These are phyloP conservation scores for Aaosphaeria pasadenensis DNA, from an alignment of 2,329 filamentous ascomycete species.

Conservation along the genomic window DNA sequence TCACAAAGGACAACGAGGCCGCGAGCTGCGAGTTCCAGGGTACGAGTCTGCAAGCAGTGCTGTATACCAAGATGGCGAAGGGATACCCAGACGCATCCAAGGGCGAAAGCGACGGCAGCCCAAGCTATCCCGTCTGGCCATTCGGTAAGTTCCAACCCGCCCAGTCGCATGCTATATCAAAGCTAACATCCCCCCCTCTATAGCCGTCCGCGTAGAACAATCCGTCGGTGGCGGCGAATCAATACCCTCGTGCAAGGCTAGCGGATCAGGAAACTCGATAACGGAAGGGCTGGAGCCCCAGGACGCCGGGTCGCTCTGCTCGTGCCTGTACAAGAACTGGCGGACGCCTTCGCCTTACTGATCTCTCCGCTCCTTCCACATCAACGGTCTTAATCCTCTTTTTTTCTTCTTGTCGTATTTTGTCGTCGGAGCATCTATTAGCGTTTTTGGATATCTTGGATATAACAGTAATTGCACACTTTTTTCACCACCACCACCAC, in stretches of 20 bases:
- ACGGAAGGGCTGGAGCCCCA: conserved; percentile 33
- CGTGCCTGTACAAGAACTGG: conserved; percentile 48
- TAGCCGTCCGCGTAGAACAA: conserved; percentile 55
- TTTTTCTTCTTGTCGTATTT: too few species aligned
- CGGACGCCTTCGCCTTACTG: conserved; percentile 6
- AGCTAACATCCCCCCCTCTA: too few species aligned
- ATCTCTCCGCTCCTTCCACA: too few species aligned
- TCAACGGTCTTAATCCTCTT: too few species aligned
- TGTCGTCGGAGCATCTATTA: too few species aligned
- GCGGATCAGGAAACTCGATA: conserved; percentile 28
- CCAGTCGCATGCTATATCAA: background rate
- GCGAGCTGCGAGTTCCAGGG: conserved; percentile 58
- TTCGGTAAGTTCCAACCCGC: conserved; percentile 22
- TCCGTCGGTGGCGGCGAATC: conserved; percentile 46
- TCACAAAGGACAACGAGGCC: conserved; percentile 45
- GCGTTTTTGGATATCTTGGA: too few species aligned
- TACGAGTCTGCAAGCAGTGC: conserved; percentile 54
- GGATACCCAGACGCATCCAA: conserved; percentile 34
- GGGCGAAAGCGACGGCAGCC: conserved; percentile 28
- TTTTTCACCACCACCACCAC: too few species aligned
- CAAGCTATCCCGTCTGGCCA: conserved; percentile 33
- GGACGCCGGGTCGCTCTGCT: conserved; percentile 37
- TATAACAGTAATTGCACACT: too few species aligned
- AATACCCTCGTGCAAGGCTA: conserved; percentile 54
- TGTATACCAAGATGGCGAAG: conserved; percentile 57